These are phyloP conservation scores for Cordyceps militaris DNA, from an alignment of 2,329 filamentous ascomycete genomes.

Conservation along the genomic window DNA sequence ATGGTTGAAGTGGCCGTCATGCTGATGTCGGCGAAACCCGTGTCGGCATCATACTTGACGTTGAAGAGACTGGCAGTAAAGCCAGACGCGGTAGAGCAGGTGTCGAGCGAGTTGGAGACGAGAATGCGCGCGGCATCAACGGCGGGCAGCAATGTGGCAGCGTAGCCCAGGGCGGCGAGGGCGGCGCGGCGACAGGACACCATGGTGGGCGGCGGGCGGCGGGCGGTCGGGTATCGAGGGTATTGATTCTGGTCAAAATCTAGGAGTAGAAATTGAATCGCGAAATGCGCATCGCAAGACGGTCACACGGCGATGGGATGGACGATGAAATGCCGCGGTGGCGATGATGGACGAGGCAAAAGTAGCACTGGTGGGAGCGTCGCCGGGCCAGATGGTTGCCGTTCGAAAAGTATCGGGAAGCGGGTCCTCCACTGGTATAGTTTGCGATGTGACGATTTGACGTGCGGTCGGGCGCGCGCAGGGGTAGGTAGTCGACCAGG, in stretches of 20 bases:
- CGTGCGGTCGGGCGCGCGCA: not conserved
- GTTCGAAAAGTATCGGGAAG: constrained; percentile 4
- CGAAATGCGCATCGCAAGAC: constrained; percentile 3
- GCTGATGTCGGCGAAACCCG: constrained; percentile 60
- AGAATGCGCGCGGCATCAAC: constrained; percentile 52
- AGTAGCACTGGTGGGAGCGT: not conserved
- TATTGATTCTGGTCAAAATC: not conserved
- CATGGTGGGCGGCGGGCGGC: not conserved
- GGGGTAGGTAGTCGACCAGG: not conserved
- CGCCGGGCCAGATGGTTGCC: not conserved
- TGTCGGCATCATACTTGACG: constrained; percentile 64
- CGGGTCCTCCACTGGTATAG: not conserved
- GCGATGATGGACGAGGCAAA: constrained; percentile 9
- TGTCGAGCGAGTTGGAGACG: constrained; percentile 68
- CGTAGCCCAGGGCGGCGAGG: constrained; percentile 32
- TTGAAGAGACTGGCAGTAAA: constrained; percentile 82
- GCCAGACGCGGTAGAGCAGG: constrained; percentile 70
- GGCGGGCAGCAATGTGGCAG: constrained; percentile 35
- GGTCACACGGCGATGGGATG: not conserved
- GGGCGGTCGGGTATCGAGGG: not conserved
- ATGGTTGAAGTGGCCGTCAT: constrained; percentile 72
- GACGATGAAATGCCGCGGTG: not conserved
- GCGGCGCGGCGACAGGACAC: constrained; percentile 7
- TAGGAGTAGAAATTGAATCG: not conserved
- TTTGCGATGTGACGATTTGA: constrained; percentile 1